phyloP scores from a whole-genome alignment of 306 rosid genomes.

The Vigna unguiculata region DNA sequence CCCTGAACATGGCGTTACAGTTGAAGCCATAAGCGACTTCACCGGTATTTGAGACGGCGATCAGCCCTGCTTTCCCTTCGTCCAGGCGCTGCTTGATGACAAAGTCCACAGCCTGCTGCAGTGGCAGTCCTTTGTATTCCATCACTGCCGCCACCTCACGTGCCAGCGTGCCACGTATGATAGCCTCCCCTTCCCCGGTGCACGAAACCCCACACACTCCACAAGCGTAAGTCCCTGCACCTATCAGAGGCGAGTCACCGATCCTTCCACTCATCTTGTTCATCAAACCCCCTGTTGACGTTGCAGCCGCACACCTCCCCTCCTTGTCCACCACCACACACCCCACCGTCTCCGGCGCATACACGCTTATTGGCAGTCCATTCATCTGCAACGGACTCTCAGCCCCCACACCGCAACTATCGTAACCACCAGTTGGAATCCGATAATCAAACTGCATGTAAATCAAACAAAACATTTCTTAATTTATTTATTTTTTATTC shows the following conservation, averaged over 20 bases:
- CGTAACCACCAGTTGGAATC: conserved; percentile 60
- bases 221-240: conserved; percentile 93
- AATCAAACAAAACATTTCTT: neutral
- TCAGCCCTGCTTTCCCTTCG: conserved; percentile 85
- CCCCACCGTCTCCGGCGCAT: conserved; percentile 95
- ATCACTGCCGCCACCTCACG: conserved; percentile 94
- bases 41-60: conserved; percentile 77
- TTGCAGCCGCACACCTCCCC: conserved; percentile 85
- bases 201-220: conserved; percentile 86
- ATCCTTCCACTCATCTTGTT: conserved; percentile 85
- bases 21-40: conserved; percentile 91
- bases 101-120: conserved; percentile 78
- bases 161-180: conserved; percentile 90
- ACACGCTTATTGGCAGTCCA: conserved; percentile 82
- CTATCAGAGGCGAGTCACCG: conserved; percentile 90
- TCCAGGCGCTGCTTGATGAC: conserved; percentile 82
- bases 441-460: conserved; percentile 77
- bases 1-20: conserved; percentile 90
- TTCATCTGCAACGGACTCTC: conserved; percentile 79
- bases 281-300: conserved; percentile 92
- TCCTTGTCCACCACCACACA: conserved; percentile 86
- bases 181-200: conserved; percentile 95
- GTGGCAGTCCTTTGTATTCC: conserved; percentile 89
- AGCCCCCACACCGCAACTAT: conserved; percentile 58
- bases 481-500: too few species aligned